A percentile compares a stretch with the other conserved stretches of the same genome.
These are phyloP conservation scores for Heteromeles arbutifolia DNA, from an alignment of 306 rosid species.

Conservation along the genomic window DNA sequence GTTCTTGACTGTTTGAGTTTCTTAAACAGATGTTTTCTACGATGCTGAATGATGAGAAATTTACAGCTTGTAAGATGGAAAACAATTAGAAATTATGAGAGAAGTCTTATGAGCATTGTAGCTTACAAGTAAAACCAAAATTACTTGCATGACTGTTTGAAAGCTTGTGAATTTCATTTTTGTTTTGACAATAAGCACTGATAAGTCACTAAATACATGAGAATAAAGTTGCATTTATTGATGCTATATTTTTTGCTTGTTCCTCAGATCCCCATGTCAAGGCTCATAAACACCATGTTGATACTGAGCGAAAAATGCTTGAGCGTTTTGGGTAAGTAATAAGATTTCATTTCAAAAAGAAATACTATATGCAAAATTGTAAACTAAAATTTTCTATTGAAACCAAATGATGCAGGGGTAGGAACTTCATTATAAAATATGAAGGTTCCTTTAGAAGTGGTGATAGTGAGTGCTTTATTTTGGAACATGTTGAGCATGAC, in stretches of 20 bases:
- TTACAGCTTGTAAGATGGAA: neutral
- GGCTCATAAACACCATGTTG: constrained; percentile 31
- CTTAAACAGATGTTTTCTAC: neutral
- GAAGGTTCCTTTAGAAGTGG: constrained; percentile 29
- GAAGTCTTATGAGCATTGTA: neutral
- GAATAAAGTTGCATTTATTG: neutral
- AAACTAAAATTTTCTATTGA: neutral
- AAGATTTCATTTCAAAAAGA: neutral
- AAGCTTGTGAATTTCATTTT: neutral
- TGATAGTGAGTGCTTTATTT: constrained; percentile 28
- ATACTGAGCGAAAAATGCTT: constrained; percentile 29
- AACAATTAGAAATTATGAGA: neutral
- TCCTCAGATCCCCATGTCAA: constrained; percentile 32
- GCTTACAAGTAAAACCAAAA: neutral
- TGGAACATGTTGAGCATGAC: constrained; percentile 27
- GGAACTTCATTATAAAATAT: constrained; percentile 32
- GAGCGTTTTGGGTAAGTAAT: constrained; percentile 30
- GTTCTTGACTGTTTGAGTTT: neutral
- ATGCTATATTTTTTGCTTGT: neutral
- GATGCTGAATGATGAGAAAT: neutral
- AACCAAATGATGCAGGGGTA: constrained; percentile 22
- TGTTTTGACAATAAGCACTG: neutral
- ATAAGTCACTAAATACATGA: neutral
- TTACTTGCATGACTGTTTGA: neutral
- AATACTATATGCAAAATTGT: neutral